A percentile compares a stretch with the other conserved stretches of the same genome.
Evolutionary conservation across 2,329 filamentous ascomycete genomes (phyloP).

Genomic region (Tricladium varicosporioides): DNA sequence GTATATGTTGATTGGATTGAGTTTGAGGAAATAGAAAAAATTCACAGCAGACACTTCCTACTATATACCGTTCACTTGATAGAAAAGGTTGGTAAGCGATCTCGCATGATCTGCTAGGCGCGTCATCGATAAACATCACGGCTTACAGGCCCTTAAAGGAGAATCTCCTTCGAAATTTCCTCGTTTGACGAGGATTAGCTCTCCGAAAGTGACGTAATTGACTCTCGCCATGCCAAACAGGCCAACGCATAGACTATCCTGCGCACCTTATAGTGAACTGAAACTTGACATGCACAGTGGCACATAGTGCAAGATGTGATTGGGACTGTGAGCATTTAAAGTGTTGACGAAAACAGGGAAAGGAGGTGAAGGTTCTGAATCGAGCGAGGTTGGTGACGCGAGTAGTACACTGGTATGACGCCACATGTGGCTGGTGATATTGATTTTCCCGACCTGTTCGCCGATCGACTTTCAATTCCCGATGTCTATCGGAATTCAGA

Average conservation of each 20-base stretch:
- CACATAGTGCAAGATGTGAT: neutral
- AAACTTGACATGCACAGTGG: neutral
- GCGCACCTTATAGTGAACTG: neutral
- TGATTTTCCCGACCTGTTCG: neutral
- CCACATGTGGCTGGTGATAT: conserved; percentile 5
- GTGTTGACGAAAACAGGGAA: neutral
- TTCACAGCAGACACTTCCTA: neutral
- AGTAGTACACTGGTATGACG: neutral
- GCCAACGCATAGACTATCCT: neutral
- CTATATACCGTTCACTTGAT: neutral
- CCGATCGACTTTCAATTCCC: no score
- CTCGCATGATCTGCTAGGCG: neutral
- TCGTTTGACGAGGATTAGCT: conserved; percentile 2
- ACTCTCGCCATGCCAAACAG: neutral
- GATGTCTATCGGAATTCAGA: no score
- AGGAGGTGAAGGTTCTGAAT: neutral
- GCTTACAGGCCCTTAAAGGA: neutral
- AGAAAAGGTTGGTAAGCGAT: neutral
- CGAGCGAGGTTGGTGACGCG: neutral
- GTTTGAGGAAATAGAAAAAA: neutral
- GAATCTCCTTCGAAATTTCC: neutral
- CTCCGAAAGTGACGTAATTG: neutral
- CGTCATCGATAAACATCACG: conserved; percentile 3
- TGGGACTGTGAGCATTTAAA: neutral
- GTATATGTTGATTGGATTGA: neutral